Conservation (phyloP, 2,329 filamentous ascomycete species). For the Neofusicoccum parvum region DNA sequence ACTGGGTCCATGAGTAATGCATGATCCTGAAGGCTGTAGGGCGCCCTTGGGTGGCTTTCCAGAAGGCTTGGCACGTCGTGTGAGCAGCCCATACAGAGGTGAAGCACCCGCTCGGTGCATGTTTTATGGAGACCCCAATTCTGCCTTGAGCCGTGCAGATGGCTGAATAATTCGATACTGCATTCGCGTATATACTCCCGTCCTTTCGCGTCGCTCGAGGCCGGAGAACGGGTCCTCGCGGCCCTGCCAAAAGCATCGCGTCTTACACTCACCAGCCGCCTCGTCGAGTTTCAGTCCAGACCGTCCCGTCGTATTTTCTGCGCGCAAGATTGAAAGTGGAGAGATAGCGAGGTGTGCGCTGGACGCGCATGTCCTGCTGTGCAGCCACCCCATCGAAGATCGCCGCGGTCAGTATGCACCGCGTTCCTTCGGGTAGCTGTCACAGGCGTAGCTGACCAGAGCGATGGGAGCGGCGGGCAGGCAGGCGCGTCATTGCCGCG, state of each 20-base stretch:
- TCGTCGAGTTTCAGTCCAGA: neutral
- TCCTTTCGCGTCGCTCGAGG: neutral
- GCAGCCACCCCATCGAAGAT: slow-evolving; percentile 15
- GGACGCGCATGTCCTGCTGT: slow-evolving; percentile 9
- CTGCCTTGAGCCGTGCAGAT: neutral
- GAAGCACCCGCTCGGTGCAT: slow-evolving; percentile 1
- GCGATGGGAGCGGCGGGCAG: neutral
- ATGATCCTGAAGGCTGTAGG: neutral
- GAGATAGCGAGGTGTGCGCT: neutral
- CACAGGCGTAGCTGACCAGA: slow-evolving; percentile 1
- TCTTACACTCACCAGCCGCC: no score
- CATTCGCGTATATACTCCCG: neutral
- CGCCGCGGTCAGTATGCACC: neutral
- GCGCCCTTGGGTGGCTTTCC: neutral
- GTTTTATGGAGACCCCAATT: neutral
- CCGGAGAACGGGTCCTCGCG: no score
- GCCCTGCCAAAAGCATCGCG: no score
- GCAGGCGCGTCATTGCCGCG: slow-evolving; percentile 2
- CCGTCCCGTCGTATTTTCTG: neutral
- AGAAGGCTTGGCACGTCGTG: neutral
- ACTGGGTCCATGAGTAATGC: neutral
- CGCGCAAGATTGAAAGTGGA: neutral
- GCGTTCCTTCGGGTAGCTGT: slow-evolving; percentile 10
- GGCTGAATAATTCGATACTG: neutral
- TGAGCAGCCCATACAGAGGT: neutral